Evolutionary conservation across 2,329 filamentous ascomycete species (phyloP).

Genomic region (Hortaea werneckii): DNA sequence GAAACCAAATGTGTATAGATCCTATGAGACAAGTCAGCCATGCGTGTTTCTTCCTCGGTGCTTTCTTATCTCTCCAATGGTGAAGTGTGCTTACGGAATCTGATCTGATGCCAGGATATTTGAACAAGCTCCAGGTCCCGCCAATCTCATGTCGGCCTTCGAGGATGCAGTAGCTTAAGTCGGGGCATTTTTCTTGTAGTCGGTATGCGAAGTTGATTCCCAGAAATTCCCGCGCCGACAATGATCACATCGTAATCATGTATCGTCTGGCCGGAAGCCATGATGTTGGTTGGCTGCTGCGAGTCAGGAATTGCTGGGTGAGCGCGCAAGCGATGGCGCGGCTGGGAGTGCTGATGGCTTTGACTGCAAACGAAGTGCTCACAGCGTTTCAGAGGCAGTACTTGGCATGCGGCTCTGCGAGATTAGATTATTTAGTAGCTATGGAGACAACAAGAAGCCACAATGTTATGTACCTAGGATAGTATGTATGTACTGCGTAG

Average conservation of each 20-base stretch:
- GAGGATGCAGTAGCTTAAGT: constrained; percentile 53
- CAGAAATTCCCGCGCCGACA: constrained; percentile 62
- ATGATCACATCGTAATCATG: constrained; percentile 42
- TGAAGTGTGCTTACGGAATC: constrained; percentile 24
- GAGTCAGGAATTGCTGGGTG: too few relatives aligned
- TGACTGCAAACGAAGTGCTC: too few relatives aligned
- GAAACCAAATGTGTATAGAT: constrained; percentile 47
- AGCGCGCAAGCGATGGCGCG: too few relatives aligned
- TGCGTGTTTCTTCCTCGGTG: too few relatives aligned
- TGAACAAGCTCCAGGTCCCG: constrained; percentile 71
- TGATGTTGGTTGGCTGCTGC: neutral
- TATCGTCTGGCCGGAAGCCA: constrained; percentile 2
- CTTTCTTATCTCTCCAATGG: too few relatives aligned
- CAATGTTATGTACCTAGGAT: too few relatives aligned
- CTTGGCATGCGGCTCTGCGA: too few relatives aligned
- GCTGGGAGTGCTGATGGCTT: too few relatives aligned
- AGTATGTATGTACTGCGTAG: too few relatives aligned
- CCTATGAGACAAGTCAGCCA: constrained; percentile 8
- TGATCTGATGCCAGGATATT: constrained; percentile 52
- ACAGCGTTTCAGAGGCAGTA: too few relatives aligned
- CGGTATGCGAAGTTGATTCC: constrained; percentile 67
- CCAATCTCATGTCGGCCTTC: constrained; percentile 58
- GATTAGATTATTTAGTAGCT: too few relatives aligned
- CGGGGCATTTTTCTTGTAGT: constrained; percentile 36
- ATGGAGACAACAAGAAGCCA: too few relatives aligned